Evolutionary conservation across 164 flowering plant species (phyloP).

Genomic region (Akebia trifoliata): DNA sequence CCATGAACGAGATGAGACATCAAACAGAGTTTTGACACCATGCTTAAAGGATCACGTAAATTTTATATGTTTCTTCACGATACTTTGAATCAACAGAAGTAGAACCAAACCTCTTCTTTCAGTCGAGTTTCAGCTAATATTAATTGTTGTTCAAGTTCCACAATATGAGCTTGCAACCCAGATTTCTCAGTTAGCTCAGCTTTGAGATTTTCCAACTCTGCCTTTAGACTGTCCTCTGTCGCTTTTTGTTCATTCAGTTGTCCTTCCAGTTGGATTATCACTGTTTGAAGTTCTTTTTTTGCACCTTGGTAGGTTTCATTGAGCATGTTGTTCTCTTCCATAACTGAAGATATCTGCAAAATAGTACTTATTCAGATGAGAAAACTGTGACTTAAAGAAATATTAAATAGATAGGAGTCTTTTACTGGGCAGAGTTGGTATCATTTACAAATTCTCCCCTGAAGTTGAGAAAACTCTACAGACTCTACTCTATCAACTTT

Average conservation of each 20-base stretch:
- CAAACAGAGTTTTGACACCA: too few species aligned
- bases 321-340: constrained; percentile 70
- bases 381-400: not conserved
- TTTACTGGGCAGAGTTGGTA: too few species aligned
- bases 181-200: constrained; percentile 53
- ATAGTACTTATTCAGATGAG: not conserved
- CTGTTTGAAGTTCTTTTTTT: constrained; percentile 58
- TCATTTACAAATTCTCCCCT: too few species aligned
- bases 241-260: constrained; percentile 46
- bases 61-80: not conserved
- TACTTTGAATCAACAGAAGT: not conserved
- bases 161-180: constrained; percentile 35
- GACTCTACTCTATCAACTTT: too few species aligned
- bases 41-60: too few species aligned
- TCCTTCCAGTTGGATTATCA: constrained; percentile 50
- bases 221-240: constrained; percentile 37
- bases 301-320: constrained; percentile 47
- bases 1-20: too few species aligned
- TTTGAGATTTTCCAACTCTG: constrained; percentile 50
- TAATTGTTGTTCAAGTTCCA: constrained; percentile 56
- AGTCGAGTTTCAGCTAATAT: constrained; percentile 37
- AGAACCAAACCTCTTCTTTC: constrained; percentile 52
- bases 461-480: too few species aligned
- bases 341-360: constrained; percentile 60
- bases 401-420: not conserved